Percentiles rank a stretch among this genome's conserved stretches.
Evolutionary conservation across 2,329 filamentous ascomycete genomes (phyloP).

Genomic region (Cladosporium phlei): DNA sequence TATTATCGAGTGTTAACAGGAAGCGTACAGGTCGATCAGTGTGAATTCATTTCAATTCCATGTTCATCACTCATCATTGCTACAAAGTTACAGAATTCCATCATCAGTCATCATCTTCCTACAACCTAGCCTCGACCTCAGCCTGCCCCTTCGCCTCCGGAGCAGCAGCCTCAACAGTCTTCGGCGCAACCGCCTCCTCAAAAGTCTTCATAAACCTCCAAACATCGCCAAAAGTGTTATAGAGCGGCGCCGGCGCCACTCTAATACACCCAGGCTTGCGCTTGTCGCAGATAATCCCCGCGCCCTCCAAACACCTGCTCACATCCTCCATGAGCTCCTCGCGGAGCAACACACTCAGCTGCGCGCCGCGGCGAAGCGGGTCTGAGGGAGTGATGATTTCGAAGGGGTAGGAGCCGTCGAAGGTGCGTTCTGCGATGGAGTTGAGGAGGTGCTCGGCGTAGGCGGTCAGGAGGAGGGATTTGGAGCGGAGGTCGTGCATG

Average conservation of each 20-base stretch:
- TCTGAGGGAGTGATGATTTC: conserved; percentile 65
- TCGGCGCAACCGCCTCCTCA: conserved; percentile 33
- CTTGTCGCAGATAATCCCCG: conserved; percentile 75
- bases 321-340: conserved; percentile 68
- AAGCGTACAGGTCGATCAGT: no score
- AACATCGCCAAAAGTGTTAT: conserved; percentile 75
- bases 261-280: conserved; percentile 79
- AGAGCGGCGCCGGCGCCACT: conserved; percentile 77
- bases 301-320: conserved; percentile 57
- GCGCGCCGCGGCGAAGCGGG: conserved; percentile 66
- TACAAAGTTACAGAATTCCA: no score
- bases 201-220: conserved; percentile 56
- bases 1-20: no score
- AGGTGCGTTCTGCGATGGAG: conserved; percentile 17
- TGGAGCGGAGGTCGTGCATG: conserved; percentile 64
- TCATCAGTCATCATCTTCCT: no score
- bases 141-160: neutral
- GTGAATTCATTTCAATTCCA: no score
- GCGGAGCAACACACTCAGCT: conserved; percentile 68
- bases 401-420: conserved; percentile 31
- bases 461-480: conserved; percentile 67
- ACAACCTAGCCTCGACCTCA: conserved; percentile 7
- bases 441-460: conserved; percentile 68
- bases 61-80: no score
- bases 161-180: neutral